Percentiles rank a stretch among this genome's conserved stretches.
Conservation (phyloP, 2,329 filamentous ascomycete species). For the Xylariaceae sp. region DNA sequence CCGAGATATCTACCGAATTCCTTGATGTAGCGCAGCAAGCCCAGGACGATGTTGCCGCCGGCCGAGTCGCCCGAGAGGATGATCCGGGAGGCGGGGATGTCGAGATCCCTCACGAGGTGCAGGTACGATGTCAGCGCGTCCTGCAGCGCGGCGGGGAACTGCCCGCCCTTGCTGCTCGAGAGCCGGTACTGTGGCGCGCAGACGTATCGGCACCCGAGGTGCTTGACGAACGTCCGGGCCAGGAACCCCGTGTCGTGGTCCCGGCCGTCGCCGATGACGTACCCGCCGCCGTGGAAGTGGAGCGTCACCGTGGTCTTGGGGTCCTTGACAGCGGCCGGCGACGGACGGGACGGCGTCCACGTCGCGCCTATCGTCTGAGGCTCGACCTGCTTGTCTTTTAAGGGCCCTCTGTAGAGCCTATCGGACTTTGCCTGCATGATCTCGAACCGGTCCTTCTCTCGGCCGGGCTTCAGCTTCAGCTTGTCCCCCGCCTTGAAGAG, state of each 20-base stretch:
- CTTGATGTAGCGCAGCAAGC: conserved; percentile 29
- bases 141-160: conserved; percentile 30
- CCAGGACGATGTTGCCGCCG: conserved; percentile 29
- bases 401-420: conserved; percentile 7
- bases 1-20: conserved; percentile 20
- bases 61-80: conserved; percentile 33
- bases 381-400: conserved; percentile 2
- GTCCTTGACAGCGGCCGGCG: not conserved
- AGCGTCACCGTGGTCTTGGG: conserved; percentile 16
- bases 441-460: conserved; percentile 9
- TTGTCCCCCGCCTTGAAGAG: conserved; percentile 1
- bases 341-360: conserved; percentile 11
- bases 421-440: conserved; percentile 6
- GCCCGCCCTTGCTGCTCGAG: conserved; percentile 17
- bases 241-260: conserved; percentile 27
- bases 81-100: conserved; percentile 25
- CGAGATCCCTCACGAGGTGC: conserved; percentile 19
- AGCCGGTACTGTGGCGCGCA: conserved; percentile 32
- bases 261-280: conserved; percentile 29
- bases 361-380: conserved; percentile 9
- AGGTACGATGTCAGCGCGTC: conserved; percentile 30
- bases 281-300: conserved; percentile 32
- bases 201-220: conserved; percentile 22
- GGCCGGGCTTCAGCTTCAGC: conserved; percentile 10
- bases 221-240: conserved; percentile 19